These are phyloP conservation scores for Furcasterigmium sp. DNA, from an alignment of 2,329 filamentous ascomycete species.

Conservation along the genomic window DNA sequence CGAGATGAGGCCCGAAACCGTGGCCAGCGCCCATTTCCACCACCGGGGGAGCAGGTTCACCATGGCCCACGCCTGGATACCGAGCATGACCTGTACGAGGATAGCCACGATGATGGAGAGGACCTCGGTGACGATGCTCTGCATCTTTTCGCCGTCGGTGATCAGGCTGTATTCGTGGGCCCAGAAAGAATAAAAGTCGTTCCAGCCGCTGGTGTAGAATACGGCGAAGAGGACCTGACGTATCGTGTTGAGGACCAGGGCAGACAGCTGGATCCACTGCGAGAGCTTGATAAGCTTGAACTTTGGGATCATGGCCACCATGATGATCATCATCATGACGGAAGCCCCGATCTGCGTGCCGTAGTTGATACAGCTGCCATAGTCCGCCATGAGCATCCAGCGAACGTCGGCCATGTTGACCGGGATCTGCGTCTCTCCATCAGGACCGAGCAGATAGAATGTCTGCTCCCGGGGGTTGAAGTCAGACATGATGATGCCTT, in stretches of 20 bases:
- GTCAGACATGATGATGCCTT: background rate
- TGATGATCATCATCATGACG: slow-evolving; percentile 57
- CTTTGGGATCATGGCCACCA: slow-evolving; percentile 61
- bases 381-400: slow-evolving; percentile 18
- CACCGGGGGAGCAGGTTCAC: slow-evolving; percentile 38
- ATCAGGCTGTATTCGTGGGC: slow-evolving; percentile 49
- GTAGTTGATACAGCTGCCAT: slow-evolving; percentile 54
- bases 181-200: slow-evolving; percentile 57
- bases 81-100: slow-evolving; percentile 40
- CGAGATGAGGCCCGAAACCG: slow-evolving; percentile 27
- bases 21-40: slow-evolving; percentile 23
- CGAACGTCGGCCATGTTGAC: slow-evolving; percentile 24
- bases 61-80: slow-evolving; percentile 48
- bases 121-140: slow-evolving; percentile 32
- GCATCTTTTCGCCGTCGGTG: slow-evolving; percentile 25
- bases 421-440: slow-evolving; percentile 22
- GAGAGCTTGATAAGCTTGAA: slow-evolving; percentile 60
- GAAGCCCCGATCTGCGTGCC: slow-evolving; percentile 66
- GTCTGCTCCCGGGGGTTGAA: slow-evolving; percentile 31
- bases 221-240: slow-evolving; percentile 52
- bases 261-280: slow-evolving; percentile 59
- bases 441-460: slow-evolving; percentile 25
- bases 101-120: slow-evolving; percentile 38
- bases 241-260: slow-evolving; percentile 55
- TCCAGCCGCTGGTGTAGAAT: slow-evolving; percentile 57